Percentiles rank a stretch among this genome's conserved stretches.
These are phyloP conservation scores for Streptanthus diversifolius DNA, from an alignment of 345 rosid genomes.

Conservation along the genomic window DNA sequence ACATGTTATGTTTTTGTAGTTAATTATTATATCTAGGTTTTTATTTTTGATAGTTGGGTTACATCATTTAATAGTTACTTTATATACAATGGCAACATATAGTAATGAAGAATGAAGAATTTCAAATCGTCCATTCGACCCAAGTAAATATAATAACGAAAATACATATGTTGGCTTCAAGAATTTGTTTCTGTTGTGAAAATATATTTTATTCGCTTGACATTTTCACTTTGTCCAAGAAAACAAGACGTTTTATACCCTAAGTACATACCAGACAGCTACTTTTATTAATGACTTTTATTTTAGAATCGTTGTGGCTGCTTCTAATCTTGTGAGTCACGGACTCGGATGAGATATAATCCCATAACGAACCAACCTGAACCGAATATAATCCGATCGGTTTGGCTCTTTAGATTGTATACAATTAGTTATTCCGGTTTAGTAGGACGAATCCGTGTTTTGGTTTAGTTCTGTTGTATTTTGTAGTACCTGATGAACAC, in stretches of 20 bases:
- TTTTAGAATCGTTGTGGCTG: not conserved
- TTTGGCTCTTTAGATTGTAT: not conserved
- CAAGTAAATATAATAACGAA: not conserved
- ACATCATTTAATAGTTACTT: not conserved
- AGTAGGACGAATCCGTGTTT: not conserved
- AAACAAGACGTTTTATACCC: not conserved
- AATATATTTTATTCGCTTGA: not conserved
- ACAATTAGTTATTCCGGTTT: conserved; percentile 20
- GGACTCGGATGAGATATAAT: not conserved
- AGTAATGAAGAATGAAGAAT: not conserved
- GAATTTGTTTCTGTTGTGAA: not conserved
- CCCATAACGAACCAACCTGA: not conserved
- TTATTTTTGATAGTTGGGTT: not conserved
- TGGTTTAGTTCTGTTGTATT: not conserved
- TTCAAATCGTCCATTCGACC: conserved; percentile 7
- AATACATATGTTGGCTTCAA: not conserved
- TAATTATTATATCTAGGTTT: not conserved
- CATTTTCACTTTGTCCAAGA: not conserved
- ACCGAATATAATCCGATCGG: not conserved
- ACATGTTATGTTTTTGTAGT: not conserved
- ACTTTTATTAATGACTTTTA: not conserved
- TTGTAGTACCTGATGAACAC: not conserved
- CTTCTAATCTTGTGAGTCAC: conserved; percentile 16
- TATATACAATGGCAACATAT: not conserved
- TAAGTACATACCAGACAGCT: not conserved